Percentiles rank a stretch among this genome's conserved stretches.
phyloP scores from a whole-genome alignment of 176 grass and related monocot species.

The Ensete glaucum region DNA sequence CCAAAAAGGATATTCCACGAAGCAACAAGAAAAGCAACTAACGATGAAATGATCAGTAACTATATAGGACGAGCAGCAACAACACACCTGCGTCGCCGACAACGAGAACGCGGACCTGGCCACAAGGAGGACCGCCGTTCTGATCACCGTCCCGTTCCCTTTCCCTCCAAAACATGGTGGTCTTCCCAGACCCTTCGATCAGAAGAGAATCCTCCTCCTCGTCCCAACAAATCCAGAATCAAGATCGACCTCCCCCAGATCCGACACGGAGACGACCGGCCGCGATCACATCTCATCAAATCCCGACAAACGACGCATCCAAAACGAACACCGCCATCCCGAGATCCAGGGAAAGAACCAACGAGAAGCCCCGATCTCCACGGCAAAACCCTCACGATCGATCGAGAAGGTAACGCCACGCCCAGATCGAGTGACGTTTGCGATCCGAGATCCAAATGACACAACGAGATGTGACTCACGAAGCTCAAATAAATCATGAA shows the following conservation, averaged over 20 bases:
- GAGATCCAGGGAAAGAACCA: neutral
- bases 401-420: neutral
- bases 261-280: neutral
- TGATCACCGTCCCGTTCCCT: conserved; percentile 44
- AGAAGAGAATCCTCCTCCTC: neutral
- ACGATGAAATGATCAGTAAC: too few relatives aligned
- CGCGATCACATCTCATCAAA: too few relatives aligned
- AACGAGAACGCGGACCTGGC: conserved; percentile 81
- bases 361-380: neutral
- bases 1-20: too few relatives aligned
- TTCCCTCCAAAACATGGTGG: conserved; percentile 70
- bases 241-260: neutral
- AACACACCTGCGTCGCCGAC: conserved; percentile 73
- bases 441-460: too few relatives aligned
- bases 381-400: neutral
- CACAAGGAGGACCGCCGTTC: conserved; percentile 55
- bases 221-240: neutral
- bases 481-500: too few relatives aligned
- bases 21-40: too few relatives aligned
- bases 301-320: neutral
- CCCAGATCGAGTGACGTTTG: too few relatives aligned
- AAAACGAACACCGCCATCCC: neutral
- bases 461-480: too few relatives aligned
- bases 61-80: too few relatives aligned
- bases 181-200: neutral